Conservation (phyloP, 2,329 filamentous ascomycete species). For the Cercospora canescens region DNA sequence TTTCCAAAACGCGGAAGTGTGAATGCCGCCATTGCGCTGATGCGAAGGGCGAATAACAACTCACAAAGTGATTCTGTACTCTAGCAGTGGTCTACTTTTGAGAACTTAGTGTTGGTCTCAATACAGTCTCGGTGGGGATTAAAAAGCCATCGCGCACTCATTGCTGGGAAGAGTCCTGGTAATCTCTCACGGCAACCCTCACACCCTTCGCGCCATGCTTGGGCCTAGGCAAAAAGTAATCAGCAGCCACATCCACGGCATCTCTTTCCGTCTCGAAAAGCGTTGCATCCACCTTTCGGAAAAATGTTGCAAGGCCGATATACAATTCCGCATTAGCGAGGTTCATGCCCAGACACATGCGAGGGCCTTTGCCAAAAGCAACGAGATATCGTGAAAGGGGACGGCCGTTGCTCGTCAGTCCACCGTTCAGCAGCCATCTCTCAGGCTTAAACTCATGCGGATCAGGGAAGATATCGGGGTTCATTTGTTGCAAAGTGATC, state of each 20-base stretch:
- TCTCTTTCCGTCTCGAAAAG: background rate
- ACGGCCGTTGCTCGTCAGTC: constrained; percentile 6
- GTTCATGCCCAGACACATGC: constrained; percentile 15
- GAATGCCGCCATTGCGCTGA: too few species aligned
- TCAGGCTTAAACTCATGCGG: background rate
- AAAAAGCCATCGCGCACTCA: too few species aligned
- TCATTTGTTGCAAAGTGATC: background rate
- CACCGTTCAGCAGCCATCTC: constrained; percentile 4
- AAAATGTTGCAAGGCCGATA: constrained; percentile 10
- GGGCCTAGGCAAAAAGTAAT: background rate
- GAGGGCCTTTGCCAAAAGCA: constrained; percentile 10
- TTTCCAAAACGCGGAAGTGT: too few species aligned
- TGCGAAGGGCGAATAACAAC: too few species aligned
- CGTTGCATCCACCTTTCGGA: constrained; percentile 25
- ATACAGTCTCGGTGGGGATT: background rate
- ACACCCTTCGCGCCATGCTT: background rate
- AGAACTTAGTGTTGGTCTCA: background rate
- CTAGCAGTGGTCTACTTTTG: background rate
- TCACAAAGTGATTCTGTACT: too few species aligned
- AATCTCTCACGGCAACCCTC: background rate
- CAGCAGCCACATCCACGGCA: background rate
- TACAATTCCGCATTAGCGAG: constrained; percentile 15
- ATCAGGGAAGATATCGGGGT: constrained; percentile 14
- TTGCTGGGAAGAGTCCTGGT: too few species aligned
- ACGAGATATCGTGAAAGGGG: constrained; percentile 14